A percentile compares a stretch with the other conserved stretches of the same genome.
These are phyloP conservation scores for Phytopythium boreale DNA, from an alignment of 352 stramenopile genomes.

Conservation along the genomic window DNA sequence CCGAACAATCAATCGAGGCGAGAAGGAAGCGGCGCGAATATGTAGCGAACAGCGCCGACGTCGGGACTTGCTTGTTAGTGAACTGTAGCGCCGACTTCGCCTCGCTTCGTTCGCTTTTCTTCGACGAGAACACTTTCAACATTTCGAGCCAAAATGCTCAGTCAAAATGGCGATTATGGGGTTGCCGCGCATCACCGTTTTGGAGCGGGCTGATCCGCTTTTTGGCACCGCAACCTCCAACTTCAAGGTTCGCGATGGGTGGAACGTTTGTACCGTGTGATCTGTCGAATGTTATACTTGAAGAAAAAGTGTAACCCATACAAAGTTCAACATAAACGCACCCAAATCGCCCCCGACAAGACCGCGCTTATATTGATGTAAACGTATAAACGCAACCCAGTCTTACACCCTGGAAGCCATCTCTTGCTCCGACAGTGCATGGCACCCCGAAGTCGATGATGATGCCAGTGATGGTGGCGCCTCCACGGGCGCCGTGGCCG, in stretches of 20 bases:
- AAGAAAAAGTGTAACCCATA: slow-evolving; percentile 3
- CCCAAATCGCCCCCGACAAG: background rate
- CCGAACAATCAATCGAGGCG: background rate
- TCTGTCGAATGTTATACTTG: background rate
- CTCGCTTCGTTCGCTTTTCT: background rate
- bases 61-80: background rate
- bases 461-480: background rate
- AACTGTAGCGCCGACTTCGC: background rate
- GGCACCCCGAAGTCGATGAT: too few relatives aligned
- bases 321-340: background rate
- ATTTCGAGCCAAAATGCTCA: too few relatives aligned
- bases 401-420: background rate
- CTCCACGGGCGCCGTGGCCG: background rate
- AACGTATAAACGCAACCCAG: background rate
- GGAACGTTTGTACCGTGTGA: background rate
- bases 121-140: background rate
- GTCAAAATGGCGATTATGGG: too few relatives aligned
- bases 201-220: too few relatives aligned
- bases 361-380: too few relatives aligned
- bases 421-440: background rate
- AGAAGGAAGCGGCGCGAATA: background rate
- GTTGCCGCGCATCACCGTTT: too few relatives aligned
- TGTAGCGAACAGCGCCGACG: background rate
- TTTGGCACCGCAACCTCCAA: slow-evolving; percentile 1
- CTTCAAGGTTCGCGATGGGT: too few relatives aligned